Evolutionary conservation across 2,329 filamentous ascomycete genomes (phyloP), one percentile per base, ranked within the genome.

Genomic region (Coniochaeta hoffmannii): DNA sequence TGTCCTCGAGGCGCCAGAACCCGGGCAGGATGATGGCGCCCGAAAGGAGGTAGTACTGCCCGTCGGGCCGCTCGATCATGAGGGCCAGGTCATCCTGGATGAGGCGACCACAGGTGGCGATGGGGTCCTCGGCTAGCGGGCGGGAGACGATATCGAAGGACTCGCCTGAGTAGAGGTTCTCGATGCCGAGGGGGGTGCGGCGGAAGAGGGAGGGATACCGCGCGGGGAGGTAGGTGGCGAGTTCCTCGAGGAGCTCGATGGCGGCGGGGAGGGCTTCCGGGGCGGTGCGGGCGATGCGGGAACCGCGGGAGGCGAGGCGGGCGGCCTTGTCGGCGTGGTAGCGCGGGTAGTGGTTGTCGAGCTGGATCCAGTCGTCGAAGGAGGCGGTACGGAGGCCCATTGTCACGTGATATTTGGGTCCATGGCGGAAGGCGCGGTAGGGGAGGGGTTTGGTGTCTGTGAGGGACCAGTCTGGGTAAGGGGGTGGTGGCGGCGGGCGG

Each of bases 1-100:
- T 95, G 66, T 95, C 89, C 55, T 83, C 76, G 1, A 95, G 75
- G 2, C 88, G 81, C 90, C 90, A 95, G 76, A 95, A 95, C 0
- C 90, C 90, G 0, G 90, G 80, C 0, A 95, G 77, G 2, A 94
- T 76, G 56, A 94, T 85, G 0, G 86, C 79, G 0, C 89, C 90
- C 0, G 88, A 88, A 1, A 91, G 79, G 0, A 95, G 80, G 67
- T 91, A 90, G 73, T 93, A 93, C 67, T 91, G 83, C 0, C 89
- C 88, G 65, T 95, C 89, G 0, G 76, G 68, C 19, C 76, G 77
- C 69, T 94, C 89, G 62, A 93, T 78, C 89, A 95, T 93, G 55
- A 95, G 81, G 0, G 89, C 89, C 0, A 95, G 72, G 66, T 95
- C 90, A 65, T 95, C 90, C 69, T 94, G 90, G 3, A 89, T 73